These are phyloP conservation scores for Flagelloscypha sp. DNA, from an alignment of 768 basidiomycete species.

Conservation along the genomic window DNA sequence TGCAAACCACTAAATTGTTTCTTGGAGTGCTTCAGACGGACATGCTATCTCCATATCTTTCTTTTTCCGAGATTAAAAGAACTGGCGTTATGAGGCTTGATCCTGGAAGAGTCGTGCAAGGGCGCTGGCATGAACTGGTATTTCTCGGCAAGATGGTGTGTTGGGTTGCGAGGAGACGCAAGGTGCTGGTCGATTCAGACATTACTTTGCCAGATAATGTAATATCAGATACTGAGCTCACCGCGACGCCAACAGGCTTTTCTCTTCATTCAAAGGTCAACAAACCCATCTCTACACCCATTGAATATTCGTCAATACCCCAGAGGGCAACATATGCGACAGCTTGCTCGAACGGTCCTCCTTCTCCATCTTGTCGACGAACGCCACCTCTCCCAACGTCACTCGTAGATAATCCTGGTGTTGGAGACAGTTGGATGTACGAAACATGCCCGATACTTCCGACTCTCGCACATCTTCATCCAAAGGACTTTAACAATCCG, in stretches of 20 bases:
- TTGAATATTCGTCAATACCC: neutral
- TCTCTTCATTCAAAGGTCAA: neutral
- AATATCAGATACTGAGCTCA: slow-evolving; percentile 19
- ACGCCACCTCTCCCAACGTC: neutral
- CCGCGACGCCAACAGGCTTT: slow-evolving; percentile 10
- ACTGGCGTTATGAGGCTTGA: slow-evolving; percentile 62
- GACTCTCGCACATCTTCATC: no score
- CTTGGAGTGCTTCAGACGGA: slow-evolving; percentile 67
- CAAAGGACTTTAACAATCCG: no score
- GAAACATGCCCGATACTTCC: neutral
- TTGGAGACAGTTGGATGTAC: neutral
- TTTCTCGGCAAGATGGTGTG: slow-evolving; percentile 61
- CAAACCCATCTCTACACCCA: neutral
- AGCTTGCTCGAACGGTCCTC: no score
- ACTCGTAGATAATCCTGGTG: neutral
- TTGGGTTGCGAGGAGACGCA: slow-evolving; percentile 56
- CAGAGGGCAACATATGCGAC: no score
- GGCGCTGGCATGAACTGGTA: slow-evolving; percentile 58
- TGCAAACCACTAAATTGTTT: slow-evolving; percentile 67
- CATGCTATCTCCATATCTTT: no score
- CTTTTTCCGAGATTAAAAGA: slow-evolving; percentile 36
- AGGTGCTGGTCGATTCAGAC: neutral
- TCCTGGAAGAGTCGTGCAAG: slow-evolving; percentile 53
- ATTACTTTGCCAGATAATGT: neutral
- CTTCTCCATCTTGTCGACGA: slow-evolving; percentile 2